A percentile compares a stretch with the other conserved stretches of the same genome.
These are phyloP conservation scores for Helianthus tuberosus DNA, from an alignment of 129 eudicot species.

Conservation along the genomic window DNA sequence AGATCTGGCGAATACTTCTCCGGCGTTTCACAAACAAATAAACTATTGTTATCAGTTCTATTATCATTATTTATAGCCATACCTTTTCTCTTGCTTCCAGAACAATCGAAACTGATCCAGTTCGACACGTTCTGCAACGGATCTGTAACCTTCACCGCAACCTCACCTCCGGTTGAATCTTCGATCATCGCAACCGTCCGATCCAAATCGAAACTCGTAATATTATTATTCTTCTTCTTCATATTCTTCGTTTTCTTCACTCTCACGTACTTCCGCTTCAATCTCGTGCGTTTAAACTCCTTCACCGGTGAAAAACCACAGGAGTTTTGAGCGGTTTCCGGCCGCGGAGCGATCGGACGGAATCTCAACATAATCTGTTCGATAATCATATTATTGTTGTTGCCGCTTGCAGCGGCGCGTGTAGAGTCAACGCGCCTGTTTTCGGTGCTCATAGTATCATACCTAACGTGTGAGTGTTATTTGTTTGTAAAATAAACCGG, in stretches of 20 bases:
- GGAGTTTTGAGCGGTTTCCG: constrained; percentile 29
- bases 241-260: constrained; percentile 27
- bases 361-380: constrained; percentile 62
- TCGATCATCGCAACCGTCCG: constrained; percentile 21
- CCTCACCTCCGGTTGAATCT: constrained; percentile 1
- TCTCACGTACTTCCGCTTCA: constrained; percentile 64
- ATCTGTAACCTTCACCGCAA: constrained; percentile 1
- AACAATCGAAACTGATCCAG: constrained; percentile 36
- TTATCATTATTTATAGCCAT: neutral
- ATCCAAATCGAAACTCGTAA: constrained; percentile 26
- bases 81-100: neutral
- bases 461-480: neutral
- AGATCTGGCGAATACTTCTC: constrained; percentile 10
- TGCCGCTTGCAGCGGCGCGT: constrained; percentile 11
- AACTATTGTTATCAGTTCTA: neutral
- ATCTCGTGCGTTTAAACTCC: constrained; percentile 28
- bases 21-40: neutral
- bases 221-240: constrained; percentile 2
- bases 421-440: constrained; percentile 30
- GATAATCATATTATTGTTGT: constrained; percentile 40
- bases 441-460: constrained; percentile 39
- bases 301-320: constrained; percentile 1
- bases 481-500: constrained; percentile 15
- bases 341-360: constrained; percentile 80
- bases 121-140: constrained; percentile 23